phyloP scores from a whole-genome alignment of 306 rosid genomes.

The Vachellia collinsii region DNA sequence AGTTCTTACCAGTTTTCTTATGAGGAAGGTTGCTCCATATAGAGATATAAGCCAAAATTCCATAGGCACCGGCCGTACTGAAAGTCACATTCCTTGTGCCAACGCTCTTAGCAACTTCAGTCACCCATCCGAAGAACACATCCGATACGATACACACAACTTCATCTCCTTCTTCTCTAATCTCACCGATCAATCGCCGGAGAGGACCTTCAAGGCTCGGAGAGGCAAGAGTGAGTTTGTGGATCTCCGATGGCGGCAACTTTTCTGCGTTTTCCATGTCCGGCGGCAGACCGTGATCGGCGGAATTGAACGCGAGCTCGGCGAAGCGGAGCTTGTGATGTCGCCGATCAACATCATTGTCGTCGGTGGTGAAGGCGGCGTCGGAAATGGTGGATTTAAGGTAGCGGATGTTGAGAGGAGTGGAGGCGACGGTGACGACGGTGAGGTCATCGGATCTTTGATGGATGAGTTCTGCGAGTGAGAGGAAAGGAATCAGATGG shows the following conservation, averaged over 20 bases:
- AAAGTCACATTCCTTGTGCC: conserved; percentile 48
- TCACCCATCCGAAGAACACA: conserved; percentile 64
- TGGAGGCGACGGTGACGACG: neutral
- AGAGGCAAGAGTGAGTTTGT: neutral
- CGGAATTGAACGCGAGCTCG: conserved; percentile 48
- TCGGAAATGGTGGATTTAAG: conserved; percentile 17
- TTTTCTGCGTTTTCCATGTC: neutral
- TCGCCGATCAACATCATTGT: neutral
- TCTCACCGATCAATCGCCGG: conserved; percentile 32
- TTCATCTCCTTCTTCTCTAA: conserved; percentile 46
- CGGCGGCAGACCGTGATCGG: conserved; percentile 37
- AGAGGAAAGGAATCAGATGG: neutral
- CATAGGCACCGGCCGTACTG: conserved; percentile 69
- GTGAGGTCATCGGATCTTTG: too few species aligned
- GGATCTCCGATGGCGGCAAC: neutral
- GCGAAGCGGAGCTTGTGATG: conserved; percentile 41
- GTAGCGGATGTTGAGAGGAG: neutral
- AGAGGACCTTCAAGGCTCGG: neutral
- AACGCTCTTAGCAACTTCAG: conserved; percentile 47
- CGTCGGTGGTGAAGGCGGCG: too few species aligned
- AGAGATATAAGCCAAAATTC: conserved; percentile 64
- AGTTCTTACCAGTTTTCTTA: neutral
- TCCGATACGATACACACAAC: conserved; percentile 48
- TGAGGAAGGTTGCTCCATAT: conserved; percentile 65
- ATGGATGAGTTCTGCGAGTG: neutral